Evolutionary conservation across 306 rosid genomes (phyloP), one percentile per base, ranked within the genome.

Genomic region (Cicer judaicum): DNA sequence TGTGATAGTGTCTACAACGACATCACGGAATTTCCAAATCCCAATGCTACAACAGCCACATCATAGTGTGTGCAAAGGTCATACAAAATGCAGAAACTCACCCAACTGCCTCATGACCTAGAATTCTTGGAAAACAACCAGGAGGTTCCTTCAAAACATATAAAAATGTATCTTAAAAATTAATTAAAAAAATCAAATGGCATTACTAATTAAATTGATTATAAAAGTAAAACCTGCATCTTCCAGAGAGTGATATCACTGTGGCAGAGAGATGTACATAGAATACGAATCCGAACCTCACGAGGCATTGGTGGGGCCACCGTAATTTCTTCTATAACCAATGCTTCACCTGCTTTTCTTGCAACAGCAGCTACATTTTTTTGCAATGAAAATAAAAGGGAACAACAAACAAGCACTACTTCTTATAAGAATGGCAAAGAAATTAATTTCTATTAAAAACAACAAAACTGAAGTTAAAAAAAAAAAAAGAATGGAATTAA

Each of bases 51-150:
- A 44, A 10, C 49, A 44, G 6, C n/a, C 11, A 5, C 49, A 2
- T 44, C n/a, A 10, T 44, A 44, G 49, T 44, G 4, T n/a, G n/a
- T 44, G n/a, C 49, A 44, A 2, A n/a, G 1, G 49, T 4, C 1
- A 11, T 44, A 44, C 50, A 55, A 29, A 69, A 38, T 15, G 19
- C 41, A 41, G 38, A 56, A 56, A 72, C 84, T 81, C 65, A 86
- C 97, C 97, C 97, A 56, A 85, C 36, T 13, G 97, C 97, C 78
- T 93, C 96, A 42, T 93, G 96, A 61, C 97, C 97, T 5, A 93
- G 77, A 72, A 93, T 91, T 77, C 91, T 85, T 4, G 93, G 98
- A 36, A 83, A 73, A 76, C 81, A 40, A 59, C 72, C 92, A 18
- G 86, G 96, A 79, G 88, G 81, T 14, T 57, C 93, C 95, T 93